phyloP scores from a whole-genome alignment of 805 yeast species.

The Cyberlindnera maclurae region DNA sequence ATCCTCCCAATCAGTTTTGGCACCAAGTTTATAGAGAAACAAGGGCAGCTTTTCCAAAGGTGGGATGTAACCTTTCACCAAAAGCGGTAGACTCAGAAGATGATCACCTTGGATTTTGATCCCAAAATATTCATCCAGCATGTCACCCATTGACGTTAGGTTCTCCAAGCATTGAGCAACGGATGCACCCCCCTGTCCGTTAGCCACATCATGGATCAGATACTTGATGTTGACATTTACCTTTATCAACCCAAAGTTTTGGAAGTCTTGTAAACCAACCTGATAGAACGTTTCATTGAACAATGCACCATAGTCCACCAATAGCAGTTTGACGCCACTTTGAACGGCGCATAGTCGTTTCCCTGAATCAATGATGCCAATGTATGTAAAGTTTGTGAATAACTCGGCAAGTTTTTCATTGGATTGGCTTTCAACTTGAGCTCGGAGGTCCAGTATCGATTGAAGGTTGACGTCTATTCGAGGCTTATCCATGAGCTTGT shows the following conservation, averaged over 20 bases:
- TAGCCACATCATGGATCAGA: conserved; percentile 9
- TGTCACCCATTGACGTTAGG: conserved; percentile 52
- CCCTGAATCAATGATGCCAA: conserved; percentile 74
- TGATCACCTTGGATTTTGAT: conserved; percentile 31
- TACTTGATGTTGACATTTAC: conserved; percentile 23
- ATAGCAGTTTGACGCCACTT: conserved; percentile 64
- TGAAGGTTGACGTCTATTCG: conserved; percentile 41
- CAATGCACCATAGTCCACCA: conserved; percentile 75
- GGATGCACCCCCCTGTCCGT: conserved; percentile 6
- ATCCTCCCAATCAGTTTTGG: conserved; percentile 52
- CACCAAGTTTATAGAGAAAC: conserved; percentile 57
- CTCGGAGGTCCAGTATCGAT: conserved; percentile 52
- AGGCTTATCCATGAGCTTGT: conserved; percentile 13
- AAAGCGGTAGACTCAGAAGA: conserved; percentile 52
- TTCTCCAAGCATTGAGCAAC: conserved; percentile 22
- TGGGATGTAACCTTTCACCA: conserved; percentile 60
- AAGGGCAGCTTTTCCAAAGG: conserved; percentile 54
- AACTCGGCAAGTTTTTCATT: conserved; percentile 56
- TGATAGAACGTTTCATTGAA: conserved; percentile 74
- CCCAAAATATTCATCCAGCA: conserved; percentile 77
- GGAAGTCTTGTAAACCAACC: conserved; percentile 66
- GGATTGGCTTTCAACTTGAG: conserved; percentile 37
- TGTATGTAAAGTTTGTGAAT: conserved; percentile 61
- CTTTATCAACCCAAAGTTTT: conserved; percentile 64
- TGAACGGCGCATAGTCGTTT: conserved; percentile 79